phyloP scores from a whole-genome alignment of 2,329 filamentous ascomycete genomes.

The Botryosphaeria dothidea region DNA sequence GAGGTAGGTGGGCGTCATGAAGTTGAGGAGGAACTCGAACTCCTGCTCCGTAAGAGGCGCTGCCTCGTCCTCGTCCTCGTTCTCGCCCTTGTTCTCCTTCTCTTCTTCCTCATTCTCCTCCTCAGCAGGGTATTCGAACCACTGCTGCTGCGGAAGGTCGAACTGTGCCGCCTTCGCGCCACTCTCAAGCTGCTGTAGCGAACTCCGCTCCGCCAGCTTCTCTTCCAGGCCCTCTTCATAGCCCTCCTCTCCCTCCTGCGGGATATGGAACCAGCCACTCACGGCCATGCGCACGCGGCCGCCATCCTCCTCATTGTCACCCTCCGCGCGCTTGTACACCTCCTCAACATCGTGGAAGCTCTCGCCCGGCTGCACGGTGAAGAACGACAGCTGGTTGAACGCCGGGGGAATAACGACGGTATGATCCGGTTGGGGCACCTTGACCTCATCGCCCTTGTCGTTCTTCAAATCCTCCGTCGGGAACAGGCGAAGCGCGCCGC shows the following conservation, averaged over 20 bases:
- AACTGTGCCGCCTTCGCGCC: conserved; percentile 79
- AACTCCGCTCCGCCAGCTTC: conserved; percentile 83
- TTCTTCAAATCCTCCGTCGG: conserved; percentile 67
- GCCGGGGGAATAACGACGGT: conserved; percentile 85
- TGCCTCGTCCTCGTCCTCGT: conserved; percentile 50
- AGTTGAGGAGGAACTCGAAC: conserved; percentile 86
- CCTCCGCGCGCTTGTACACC: conserved; percentile 71
- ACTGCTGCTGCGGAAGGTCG: conserved; percentile 71
- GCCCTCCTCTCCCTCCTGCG: conserved; percentile 89
- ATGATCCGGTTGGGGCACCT: conserved; percentile 76
- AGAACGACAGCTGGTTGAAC: conserved; percentile 98
- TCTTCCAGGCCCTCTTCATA: conserved; percentile 87
- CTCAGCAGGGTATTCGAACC: conserved; percentile 46
- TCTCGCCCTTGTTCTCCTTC: conserved; percentile 43
- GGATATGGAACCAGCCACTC: conserved; percentile 98
- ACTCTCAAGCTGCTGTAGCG: conserved; percentile 84
- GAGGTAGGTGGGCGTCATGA: conserved; percentile 85
- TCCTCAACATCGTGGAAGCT: conserved; percentile 99
- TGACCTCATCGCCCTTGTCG: conserved; percentile 71
- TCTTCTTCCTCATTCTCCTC: conserved; percentile 40
- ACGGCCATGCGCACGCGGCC: conserved; percentile 93
- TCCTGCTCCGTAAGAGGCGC: conserved; percentile 72
- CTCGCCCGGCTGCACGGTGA: conserved; percentile 96
- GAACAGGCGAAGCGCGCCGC: conserved; percentile 86
- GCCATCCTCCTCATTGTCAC: conserved; percentile 66